Evolutionary conservation across 352 stramenopile genomes (phyloP).

Genomic region (Globisporangium parvum): DNA sequence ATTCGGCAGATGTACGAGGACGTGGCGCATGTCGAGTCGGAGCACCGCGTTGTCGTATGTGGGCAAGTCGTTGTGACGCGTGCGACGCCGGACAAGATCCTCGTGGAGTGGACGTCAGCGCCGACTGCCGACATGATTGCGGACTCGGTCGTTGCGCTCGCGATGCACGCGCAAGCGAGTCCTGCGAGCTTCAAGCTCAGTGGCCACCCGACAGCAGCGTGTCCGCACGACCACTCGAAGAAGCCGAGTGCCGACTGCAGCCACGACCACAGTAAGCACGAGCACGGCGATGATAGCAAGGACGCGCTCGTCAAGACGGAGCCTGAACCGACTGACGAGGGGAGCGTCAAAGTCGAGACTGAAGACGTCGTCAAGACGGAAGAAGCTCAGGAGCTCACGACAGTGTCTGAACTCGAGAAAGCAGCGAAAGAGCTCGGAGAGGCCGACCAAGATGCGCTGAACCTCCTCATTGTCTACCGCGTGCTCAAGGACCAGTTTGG

Average conservation of each 20-base stretch:
- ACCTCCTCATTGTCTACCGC: conserved; percentile 79
- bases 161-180: conserved; percentile 91
- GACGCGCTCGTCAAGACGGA: conserved; percentile 21
- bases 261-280: conserved; percentile 14
- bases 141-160: conserved; percentile 93
- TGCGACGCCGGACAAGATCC: conserved; percentile 30
- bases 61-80: conserved; percentile 69
- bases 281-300: conserved; percentile 15
- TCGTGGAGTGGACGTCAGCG: conserved; percentile 86
- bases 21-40: conserved; percentile 43
- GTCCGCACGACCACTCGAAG: conserved; percentile 75
- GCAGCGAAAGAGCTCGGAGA: conserved; percentile 61
- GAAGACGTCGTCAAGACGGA: conserved; percentile 18
- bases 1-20: conserved; percentile 84
- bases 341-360: conserved; percentile 17
- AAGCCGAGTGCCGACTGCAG: conserved; percentile 16
- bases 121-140: conserved; percentile 95
- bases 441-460: conserved; percentile 73
- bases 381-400: conserved; percentile 14
- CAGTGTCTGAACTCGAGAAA: conserved; percentile 31
- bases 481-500: conserved; percentile 85
- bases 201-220: conserved; percentile 62
- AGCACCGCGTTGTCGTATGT: conserved; percentile 63
- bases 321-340: conserved; percentile 8
- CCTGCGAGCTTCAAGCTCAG: conserved; percentile 79